Conservation (phyloP, 2,329 filamentous ascomycete genomes). For the Sporothrix euskadiensis region DNA sequence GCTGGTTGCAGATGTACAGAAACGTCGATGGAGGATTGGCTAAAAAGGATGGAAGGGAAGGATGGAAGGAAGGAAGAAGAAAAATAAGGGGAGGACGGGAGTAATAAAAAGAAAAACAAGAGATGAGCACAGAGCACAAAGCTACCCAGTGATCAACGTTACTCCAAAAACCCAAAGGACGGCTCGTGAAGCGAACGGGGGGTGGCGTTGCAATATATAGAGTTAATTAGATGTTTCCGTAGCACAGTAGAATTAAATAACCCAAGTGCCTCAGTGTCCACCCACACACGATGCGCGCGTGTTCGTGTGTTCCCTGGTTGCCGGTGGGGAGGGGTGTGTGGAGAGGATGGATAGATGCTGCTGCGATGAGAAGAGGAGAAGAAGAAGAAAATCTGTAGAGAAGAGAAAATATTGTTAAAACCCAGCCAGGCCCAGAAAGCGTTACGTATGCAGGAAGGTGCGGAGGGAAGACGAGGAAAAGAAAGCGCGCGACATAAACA, state of each 20-base stretch:
- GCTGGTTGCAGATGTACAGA: constrained; percentile 2
- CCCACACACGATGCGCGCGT: constrained; percentile 15
- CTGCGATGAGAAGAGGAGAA: background rate
- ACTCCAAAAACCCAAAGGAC: constrained; percentile 20
- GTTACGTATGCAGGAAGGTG: background rate
- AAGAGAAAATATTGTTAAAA: background rate
- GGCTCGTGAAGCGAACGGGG: constrained; percentile 13
- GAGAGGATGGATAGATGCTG: background rate
- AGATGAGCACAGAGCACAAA: background rate
- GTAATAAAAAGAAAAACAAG: background rate
- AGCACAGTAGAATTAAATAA: constrained; percentile 18
- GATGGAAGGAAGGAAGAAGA: background rate
- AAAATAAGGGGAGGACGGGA: background rate
- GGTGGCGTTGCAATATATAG: constrained; percentile 20
- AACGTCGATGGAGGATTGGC: background rate
- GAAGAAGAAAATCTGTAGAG: background rate
- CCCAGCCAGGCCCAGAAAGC: background rate
- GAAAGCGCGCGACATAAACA: constrained; percentile 9
- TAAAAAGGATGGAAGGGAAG: background rate
- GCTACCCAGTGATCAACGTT: constrained; percentile 21
- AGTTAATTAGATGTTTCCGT: constrained; percentile 22
- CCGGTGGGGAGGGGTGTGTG: constrained; percentile 5
- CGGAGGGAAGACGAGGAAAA: background rate
- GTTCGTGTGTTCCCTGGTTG: constrained; percentile 19
- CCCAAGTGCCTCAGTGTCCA: constrained; percentile 7